Base-by-base conservation (phyloP, 768 basidiomycete genomes). In the Artomyces pyxidatus region DNA sequence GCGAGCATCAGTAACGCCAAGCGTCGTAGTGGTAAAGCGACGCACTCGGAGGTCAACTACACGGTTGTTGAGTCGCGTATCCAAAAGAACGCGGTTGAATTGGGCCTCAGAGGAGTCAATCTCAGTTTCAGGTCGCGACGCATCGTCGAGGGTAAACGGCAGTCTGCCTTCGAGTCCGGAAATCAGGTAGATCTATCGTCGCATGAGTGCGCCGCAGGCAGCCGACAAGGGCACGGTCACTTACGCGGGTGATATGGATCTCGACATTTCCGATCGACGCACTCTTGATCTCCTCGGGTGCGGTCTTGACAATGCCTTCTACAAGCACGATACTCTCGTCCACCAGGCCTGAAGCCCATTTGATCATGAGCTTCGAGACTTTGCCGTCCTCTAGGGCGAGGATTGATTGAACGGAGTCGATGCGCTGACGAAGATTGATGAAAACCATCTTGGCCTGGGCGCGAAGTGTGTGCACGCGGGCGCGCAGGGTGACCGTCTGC, bases 361-460 rank as follows among this genome's bases (percentile, higher is more conserved):
- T 96, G 32, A 92, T 80, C 96, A 99, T 99, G 64, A 95, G 93
- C 68, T 94, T 97, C 53, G 90, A 94, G 23, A 98, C 76, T 59
- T 78, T 82, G 40, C 80, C 85, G 10, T 81, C 76, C 9, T 84
- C 70, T 21, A 87, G 79, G 42, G 72, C 67, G 52, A 95, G 71
- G 35, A 98, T 70, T 29, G 87, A 93, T 64, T 98, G 95, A 8
- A 99, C 82, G 48, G 94, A 75, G 61, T 85, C 76, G 12, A 77
- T 83, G 58, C 88, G 79, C 65, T 99, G 95, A 51, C 95, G 87
- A 48, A 99, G 75, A 62, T 84, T 83, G 45, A 98, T 69, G 69
- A 99, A 99, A 45, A 88, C 88, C 81, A 97, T 92, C 72, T 92
- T 99, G 69, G 80, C 88, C 65, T 96, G 90, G 0, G 88, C 86